Evolutionary conservation across 768 basidiomycete species (phyloP).

Genomic region (Ramaria rubella): DNA sequence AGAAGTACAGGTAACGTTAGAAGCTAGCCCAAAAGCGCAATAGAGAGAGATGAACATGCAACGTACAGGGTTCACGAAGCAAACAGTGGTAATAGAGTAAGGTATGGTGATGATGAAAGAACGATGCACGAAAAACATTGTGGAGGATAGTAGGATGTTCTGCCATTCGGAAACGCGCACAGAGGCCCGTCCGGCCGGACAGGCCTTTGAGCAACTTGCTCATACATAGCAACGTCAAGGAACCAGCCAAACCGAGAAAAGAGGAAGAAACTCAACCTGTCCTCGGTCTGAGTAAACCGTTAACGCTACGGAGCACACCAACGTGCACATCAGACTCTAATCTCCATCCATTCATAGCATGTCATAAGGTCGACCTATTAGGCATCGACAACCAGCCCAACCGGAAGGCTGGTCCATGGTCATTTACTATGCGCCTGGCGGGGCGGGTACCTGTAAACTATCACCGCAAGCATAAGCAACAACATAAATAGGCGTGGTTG

Average conservation of each 20-base stretch:
- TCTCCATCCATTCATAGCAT: neutral
- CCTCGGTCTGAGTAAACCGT: neutral
- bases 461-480: neutral
- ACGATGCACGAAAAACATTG: neutral
- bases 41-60: neutral
- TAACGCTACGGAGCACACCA: neutral
- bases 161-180: neutral
- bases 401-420: neutral
- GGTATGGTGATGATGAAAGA: neutral
- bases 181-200: neutral
- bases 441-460: neutral
- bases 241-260: neutral
- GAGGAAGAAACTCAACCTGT: neutral
- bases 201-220: neutral
- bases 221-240: neutral
- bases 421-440: neutral
- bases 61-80: neutral
- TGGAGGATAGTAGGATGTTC: neutral
- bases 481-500: neutral
- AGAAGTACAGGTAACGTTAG: slow-evolving; percentile 5
- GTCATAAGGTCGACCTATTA: neutral
- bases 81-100: neutral
- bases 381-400: neutral
- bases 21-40: neutral
- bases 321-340: neutral